Conservation (phyloP, 768 basidiomycete species). For the Hericium coralloides region DNA sequence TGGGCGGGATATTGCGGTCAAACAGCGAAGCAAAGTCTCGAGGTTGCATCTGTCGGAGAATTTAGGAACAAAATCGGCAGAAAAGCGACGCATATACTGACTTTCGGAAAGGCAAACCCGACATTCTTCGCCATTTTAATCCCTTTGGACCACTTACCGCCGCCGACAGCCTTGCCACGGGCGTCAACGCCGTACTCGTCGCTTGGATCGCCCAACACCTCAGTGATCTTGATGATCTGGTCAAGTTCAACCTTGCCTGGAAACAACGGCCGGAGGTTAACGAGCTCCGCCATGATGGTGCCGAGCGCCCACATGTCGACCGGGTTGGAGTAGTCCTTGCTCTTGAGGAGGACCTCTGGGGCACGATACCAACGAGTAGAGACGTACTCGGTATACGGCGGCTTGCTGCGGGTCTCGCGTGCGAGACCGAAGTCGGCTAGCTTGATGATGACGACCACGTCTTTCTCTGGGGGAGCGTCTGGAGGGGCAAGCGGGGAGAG, state of each 20-base stretch:
- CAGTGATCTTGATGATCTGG: slow-evolving; percentile 85
- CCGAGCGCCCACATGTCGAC: slow-evolving; percentile 99
- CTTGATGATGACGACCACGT: slow-evolving; percentile 95
- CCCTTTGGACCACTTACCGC: slow-evolving; percentile 82
- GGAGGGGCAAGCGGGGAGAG: slow-evolving; percentile 61
- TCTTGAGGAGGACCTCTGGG: slow-evolving; percentile 89
- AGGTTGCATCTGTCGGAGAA: slow-evolving; percentile 43
- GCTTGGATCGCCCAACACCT: slow-evolving; percentile 87
- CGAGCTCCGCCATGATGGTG: slow-evolving; percentile 94
- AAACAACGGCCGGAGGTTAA: slow-evolving; percentile 92
- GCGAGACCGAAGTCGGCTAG: slow-evolving; percentile 98
- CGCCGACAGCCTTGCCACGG: slow-evolving; percentile 63
- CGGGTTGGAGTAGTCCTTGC: slow-evolving; percentile 89
- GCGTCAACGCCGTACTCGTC: slow-evolving; percentile 74
- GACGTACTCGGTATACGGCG: slow-evolving; percentile 98
- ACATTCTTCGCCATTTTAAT: slow-evolving; percentile 77
- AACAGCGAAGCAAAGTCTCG: slow-evolving; percentile 67
- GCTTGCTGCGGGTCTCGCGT: slow-evolving; percentile 74
- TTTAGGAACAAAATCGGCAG: slow-evolving; percentile 3
- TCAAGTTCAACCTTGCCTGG: slow-evolving; percentile 90
- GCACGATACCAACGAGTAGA: slow-evolving; percentile 99
- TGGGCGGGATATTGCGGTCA: slow-evolving; percentile 66
- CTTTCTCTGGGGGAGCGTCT: slow-evolving; percentile 69
- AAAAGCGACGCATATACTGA: slow-evolving; percentile 26
- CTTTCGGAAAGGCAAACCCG: slow-evolving; percentile 88